Conservation (phyloP, 2,329 filamentous ascomycete genomes). For the Aspergillus sp. region DNA sequence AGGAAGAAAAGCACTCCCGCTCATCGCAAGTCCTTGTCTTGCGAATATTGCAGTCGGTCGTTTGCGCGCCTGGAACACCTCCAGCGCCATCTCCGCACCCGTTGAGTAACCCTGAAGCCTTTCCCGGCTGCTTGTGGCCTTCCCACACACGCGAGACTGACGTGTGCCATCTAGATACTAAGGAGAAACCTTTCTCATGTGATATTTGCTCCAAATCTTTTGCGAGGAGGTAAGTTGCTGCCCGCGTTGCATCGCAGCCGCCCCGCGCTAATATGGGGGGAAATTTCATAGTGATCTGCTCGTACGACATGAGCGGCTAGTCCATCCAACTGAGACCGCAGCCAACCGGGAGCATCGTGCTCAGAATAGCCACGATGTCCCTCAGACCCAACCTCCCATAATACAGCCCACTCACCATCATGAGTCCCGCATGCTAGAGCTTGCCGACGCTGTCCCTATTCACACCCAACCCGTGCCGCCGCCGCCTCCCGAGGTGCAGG, state of each 20-base stretch:
- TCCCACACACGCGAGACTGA: slow-evolving; percentile 23
- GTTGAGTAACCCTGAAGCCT: slow-evolving; percentile 43
- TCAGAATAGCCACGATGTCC: slow-evolving; percentile 33
- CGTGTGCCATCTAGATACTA: slow-evolving; percentile 43
- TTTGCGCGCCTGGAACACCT: slow-evolving; percentile 53
- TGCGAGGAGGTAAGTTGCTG: slow-evolving; percentile 43
- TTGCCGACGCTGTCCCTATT: slow-evolving; percentile 47
- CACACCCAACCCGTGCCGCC: slow-evolving; percentile 38
- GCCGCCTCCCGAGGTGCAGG: slow-evolving; percentile 39
- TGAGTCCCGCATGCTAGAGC: slow-evolving; percentile 49
- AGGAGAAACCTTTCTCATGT: slow-evolving; percentile 53
- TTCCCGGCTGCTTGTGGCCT: slow-evolving; percentile 12
- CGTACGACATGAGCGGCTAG: slow-evolving; percentile 52
- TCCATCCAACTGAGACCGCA: slow-evolving; percentile 48
- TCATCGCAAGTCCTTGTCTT: slow-evolving; percentile 50
- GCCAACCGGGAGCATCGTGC: slow-evolving; percentile 42
- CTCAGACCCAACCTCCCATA: slow-evolving; percentile 39
- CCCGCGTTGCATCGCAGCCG: slow-evolving; percentile 4
- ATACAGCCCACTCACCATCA: slow-evolving; percentile 41
- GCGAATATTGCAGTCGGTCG: slow-evolving; percentile 51
- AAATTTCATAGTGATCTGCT: slow-evolving; percentile 46
- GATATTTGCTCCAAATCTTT: slow-evolving; percentile 53
- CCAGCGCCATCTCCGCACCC: slow-evolving; percentile 54
- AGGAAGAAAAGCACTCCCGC: slow-evolving; percentile 44
- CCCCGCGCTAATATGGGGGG: slow-evolving; percentile 26